Percentiles rank a stretch among this genome's conserved stretches.
Conservation (phyloP, 2,329 filamentous ascomycete genomes). For the Epichloe aotearoae region DNA sequence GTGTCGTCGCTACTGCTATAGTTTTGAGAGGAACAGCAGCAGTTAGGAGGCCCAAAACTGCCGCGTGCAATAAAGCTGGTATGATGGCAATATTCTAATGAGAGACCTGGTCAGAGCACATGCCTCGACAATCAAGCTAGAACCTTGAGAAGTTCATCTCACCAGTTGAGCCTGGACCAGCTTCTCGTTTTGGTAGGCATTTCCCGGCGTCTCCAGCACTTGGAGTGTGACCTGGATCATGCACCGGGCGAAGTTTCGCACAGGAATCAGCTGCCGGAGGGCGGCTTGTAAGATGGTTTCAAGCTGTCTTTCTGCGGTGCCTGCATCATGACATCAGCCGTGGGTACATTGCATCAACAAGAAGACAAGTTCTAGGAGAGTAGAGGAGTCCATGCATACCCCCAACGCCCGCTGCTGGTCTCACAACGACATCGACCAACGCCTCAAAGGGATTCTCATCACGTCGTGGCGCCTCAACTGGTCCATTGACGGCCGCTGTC, state of each 20-base stretch:
- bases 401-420: conserved; percentile 73
- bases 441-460: conserved; percentile 91
- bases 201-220: conserved; percentile 54
- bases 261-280: conserved; percentile 59
- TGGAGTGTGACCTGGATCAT: conserved; percentile 76
- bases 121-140: background rate
- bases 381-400: conserved; percentile 32
- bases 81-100: conserved; percentile 63
- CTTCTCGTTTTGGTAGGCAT: conserved; percentile 49
- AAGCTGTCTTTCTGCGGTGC: conserved; percentile 66
- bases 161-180: conserved; percentile 48
- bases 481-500: conserved; percentile 79
- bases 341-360: background rate
- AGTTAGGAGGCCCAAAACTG: conserved; percentile 65
- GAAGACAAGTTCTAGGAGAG: background rate
- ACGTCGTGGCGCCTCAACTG: conserved; percentile 75
- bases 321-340: conserved; percentile 20
- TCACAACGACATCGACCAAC: conserved; percentile 75
- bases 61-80: conserved; percentile 69
- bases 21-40: conserved; percentile 69
- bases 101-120: conserved; percentile 6
- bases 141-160: conserved; percentile 15
- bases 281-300: conserved; percentile 63
- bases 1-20: conserved; percentile 51
- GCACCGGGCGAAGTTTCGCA: conserved; percentile 62